A percentile compares a stretch with the other conserved stretches of the same genome.
These are phyloP conservation scores for Perkinsus olseni DNA, from an alignment of 169 alveolate species.

Conservation along the genomic window DNA sequence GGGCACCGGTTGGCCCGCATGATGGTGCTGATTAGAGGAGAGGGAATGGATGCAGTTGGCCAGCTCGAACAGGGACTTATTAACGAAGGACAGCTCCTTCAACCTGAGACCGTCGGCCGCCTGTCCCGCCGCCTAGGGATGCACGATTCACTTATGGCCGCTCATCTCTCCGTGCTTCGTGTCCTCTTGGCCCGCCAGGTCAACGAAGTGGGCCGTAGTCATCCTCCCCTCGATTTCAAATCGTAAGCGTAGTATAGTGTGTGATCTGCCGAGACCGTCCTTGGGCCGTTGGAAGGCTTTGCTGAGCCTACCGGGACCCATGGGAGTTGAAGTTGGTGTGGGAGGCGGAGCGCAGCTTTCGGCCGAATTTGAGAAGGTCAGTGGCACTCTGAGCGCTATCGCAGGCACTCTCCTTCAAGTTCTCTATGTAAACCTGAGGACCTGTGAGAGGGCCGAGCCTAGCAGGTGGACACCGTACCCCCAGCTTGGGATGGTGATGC, in stretches of 20 bases:
- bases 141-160: background rate
- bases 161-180: background rate
- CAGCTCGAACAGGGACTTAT: conserved; percentile 22
- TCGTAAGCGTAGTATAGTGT: background rate
- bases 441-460: background rate
- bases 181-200: conserved; percentile 32
- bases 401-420: background rate
- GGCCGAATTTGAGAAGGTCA: background rate
- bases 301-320: background rate
- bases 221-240: background rate
- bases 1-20: conserved; percentile 40
- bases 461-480: background rate
- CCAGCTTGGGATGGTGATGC: background rate
- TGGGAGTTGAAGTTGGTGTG: background rate
- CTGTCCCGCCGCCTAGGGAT: background rate
- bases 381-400: background rate
- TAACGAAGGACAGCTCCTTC: conserved; percentile 35
- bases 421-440: background rate
- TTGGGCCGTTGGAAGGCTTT: background rate
- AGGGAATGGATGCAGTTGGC: conserved; percentile 33
- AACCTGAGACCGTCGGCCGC: conserved; percentile 18
- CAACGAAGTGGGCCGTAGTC: conserved; percentile 12
- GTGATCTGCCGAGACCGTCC: background rate
- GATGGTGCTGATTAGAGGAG: background rate
- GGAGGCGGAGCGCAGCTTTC: background rate